A percentile compares a stretch with the other conserved stretches of the same genome.
These are phyloP conservation scores for Fusarium fujikuroi DNA, from an alignment of 2,329 filamentous ascomycete species.

Conservation along the genomic window DNA sequence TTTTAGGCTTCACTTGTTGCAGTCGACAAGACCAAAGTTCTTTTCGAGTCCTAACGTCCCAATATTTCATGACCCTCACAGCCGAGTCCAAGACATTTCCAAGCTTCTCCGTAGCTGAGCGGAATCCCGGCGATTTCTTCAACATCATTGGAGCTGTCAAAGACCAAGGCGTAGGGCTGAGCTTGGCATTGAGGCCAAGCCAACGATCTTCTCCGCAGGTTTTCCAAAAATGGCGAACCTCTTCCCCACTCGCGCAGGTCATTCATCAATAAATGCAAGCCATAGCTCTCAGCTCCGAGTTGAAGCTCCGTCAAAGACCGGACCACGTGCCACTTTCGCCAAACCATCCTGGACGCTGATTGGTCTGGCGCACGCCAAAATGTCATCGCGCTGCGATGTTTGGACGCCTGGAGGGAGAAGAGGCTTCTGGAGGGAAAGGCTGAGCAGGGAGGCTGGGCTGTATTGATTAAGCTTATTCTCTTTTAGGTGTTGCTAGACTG, in stretches of 20 bases:
- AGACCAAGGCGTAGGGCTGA: background rate
- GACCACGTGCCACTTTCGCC: background rate
- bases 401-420: background rate
- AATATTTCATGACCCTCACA: background rate
- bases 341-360: background rate
- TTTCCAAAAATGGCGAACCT: background rate
- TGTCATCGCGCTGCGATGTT: background rate
- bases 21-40: background rate
- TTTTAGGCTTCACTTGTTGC: background rate
- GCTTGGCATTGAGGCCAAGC: background rate
- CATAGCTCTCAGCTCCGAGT: background rate
- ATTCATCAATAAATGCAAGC: background rate
- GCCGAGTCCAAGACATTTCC: background rate
- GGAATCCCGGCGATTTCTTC: rapidly evolving
- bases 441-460: background rate
- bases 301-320: background rate
- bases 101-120: background rate
- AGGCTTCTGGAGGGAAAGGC: background rate
- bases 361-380: background rate
- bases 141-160: background rate
- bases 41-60: background rate
- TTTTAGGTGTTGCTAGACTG: background rate
- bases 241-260: background rate
- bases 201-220: background rate
- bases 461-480: background rate